Percentiles rank a stretch among this genome's conserved stretches.
Evolutionary conservation across 805 yeast genomes (phyloP).

Genomic region (Gaillardinia entomophila): DNA sequence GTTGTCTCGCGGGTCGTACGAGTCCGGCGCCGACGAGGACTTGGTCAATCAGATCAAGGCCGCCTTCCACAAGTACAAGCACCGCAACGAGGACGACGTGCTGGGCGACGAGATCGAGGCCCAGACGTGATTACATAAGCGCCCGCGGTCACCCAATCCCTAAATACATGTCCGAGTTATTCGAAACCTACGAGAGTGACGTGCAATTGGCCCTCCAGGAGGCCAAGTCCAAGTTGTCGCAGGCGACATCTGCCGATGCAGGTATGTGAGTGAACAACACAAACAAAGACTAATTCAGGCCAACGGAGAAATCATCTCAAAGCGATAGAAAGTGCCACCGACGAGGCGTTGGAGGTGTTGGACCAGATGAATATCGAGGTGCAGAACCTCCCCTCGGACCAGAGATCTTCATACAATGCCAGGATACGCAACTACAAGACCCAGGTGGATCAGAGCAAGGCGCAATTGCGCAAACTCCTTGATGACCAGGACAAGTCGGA

Average conservation of each 20-base stretch:
- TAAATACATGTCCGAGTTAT: slow-evolving; percentile 43
- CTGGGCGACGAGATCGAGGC: slow-evolving; percentile 59
- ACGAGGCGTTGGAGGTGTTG: slow-evolving; percentile 71
- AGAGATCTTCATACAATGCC: slow-evolving; percentile 65
- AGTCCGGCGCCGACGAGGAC: slow-evolving; percentile 23
- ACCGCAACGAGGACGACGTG: slow-evolving; percentile 33
- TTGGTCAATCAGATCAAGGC: slow-evolving; percentile 30
- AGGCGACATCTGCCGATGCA: slow-evolving; percentile 44
- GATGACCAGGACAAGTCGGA: slow-evolving; percentile 71
- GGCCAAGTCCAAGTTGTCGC: slow-evolving; percentile 58
- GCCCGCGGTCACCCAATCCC: no score
- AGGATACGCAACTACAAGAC: slow-evolving; percentile 67
- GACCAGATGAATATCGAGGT: slow-evolving; percentile 89
- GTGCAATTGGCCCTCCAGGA: slow-evolving; percentile 66
- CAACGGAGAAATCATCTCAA: slow-evolving; percentile 50
- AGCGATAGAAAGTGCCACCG: slow-evolving; percentile 63
- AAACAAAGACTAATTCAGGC: slow-evolving; percentile 19
- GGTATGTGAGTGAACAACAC: slow-evolving; percentile 19
- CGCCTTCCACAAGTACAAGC: slow-evolving; percentile 30
- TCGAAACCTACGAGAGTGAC: slow-evolving; percentile 64
- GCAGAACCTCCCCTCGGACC: slow-evolving; percentile 72
- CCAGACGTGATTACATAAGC: slow-evolving; percentile 5
- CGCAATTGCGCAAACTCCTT: slow-evolving; percentile 46
- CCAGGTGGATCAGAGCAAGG: slow-evolving; percentile 53
- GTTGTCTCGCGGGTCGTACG: slow-evolving; percentile 20